Conservation (phyloP, 1,284 basidiomycete genomes). For the Leccinum solheimii region DNA sequence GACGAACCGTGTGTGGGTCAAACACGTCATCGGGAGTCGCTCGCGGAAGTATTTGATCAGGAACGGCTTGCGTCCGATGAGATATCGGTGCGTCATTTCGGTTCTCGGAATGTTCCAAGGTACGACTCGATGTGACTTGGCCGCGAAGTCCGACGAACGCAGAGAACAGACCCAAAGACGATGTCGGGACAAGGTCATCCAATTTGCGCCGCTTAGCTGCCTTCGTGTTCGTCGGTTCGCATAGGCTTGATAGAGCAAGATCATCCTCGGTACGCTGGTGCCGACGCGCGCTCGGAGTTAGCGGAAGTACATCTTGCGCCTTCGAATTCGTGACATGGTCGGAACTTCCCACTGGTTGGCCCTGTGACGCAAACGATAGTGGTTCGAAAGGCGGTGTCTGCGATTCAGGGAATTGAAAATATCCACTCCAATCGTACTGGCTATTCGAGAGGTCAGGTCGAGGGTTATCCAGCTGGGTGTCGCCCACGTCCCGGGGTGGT, state of each 20-base stretch:
- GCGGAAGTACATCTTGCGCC: constrained; percentile 5
- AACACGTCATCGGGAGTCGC: constrained; percentile 45
- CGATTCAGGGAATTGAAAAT: constrained; percentile 28
- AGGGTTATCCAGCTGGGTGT: not conserved
- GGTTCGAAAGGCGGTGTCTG: constrained; percentile 25
- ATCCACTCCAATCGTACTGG: constrained; percentile 27
- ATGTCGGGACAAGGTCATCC: constrained; percentile 27
- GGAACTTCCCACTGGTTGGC: constrained; percentile 5
- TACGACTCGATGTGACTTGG: constrained; percentile 13
- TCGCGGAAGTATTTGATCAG: constrained; percentile 19
- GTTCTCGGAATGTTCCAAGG: constrained; percentile 20
- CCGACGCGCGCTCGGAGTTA: constrained; percentile 4
- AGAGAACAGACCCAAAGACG: constrained; percentile 30
- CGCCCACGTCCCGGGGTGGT: constrained; percentile 10
- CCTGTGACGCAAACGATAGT: constrained; percentile 29
- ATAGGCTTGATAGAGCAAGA: constrained; percentile 2
- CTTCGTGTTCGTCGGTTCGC: constrained; percentile 5
- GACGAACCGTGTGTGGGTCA: constrained; percentile 49
- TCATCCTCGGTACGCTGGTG: constrained; percentile 1
- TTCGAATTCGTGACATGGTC: constrained; percentile 5
- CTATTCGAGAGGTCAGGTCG: constrained; percentile 1
- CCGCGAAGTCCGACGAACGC: constrained; percentile 29
- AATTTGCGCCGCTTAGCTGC: constrained; percentile 30
- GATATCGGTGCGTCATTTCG: constrained; percentile 23
- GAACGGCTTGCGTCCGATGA: constrained; percentile 11